phyloP scores from a whole-genome alignment of 1,284 basidiomycete genomes.

The Clitocybe nebularis region DNA sequence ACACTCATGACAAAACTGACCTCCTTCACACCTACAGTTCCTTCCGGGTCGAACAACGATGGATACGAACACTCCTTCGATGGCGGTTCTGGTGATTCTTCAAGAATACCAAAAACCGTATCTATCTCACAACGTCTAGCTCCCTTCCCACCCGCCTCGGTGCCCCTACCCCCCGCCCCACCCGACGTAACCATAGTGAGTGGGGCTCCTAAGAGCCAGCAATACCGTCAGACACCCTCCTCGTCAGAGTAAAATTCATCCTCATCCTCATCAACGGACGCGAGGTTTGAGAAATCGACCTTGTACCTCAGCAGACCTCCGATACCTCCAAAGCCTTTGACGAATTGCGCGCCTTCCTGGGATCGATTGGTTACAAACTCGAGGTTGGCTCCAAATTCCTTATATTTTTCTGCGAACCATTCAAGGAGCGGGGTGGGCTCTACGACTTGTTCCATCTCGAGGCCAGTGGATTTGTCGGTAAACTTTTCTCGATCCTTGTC shows the following conservation, averaged over 20 bases:
- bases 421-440: conserved; percentile 88
- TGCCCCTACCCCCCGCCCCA: conserved; percentile 44
- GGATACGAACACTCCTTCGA: conserved; percentile 6
- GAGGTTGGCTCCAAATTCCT: conserved; percentile 92
- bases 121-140: too few species aligned
- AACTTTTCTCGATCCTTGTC: conserved; percentile 93
- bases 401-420: conserved; percentile 99
- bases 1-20: conserved; percentile 8
- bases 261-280: conserved; percentile 70
- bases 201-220: conserved; percentile 77
- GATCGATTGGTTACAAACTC: conserved; percentile 88
- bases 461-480: conserved; percentile 88
- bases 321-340: conserved; percentile 98
- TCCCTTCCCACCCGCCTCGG: not conserved
- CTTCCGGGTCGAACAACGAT: conserved; percentile 2
- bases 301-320: conserved; percentile 95
- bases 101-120: not conserved
- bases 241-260: conserved; percentile 81
- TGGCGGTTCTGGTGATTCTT: not conserved
- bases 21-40: conserved; percentile 6
- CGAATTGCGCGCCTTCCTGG: conserved; percentile 98
- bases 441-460: conserved; percentile 88
- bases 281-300: conserved; percentile 85
- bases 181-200: conserved; percentile 53
- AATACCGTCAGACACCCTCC: conserved; percentile 77